Percentiles rank a stretch among this genome's conserved stretches.
Evolutionary conservation across 768 basidiomycete species (phyloP).

Genomic region (Coprinopsis strossmayeri): DNA sequence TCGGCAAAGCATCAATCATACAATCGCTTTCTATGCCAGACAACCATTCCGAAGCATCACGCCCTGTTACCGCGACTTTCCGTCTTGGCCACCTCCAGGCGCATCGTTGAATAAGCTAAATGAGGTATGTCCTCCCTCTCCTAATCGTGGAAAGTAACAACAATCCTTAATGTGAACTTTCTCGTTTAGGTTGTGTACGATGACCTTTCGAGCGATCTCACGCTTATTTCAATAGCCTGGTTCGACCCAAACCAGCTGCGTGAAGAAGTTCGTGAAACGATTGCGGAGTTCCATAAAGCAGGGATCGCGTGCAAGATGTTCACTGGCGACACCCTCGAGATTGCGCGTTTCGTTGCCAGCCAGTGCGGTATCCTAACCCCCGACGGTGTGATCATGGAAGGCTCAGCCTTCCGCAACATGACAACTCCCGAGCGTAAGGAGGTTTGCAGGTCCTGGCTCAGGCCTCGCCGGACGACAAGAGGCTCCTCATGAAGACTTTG

Average conservation of each 20-base stretch:
- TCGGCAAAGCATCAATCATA: slow-evolving; percentile 79
- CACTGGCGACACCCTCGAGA: slow-evolving; percentile 95
- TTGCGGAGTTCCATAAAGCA: slow-evolving; percentile 78
- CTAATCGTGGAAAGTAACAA: too few relatives aligned
- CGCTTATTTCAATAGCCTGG: slow-evolving; percentile 83
- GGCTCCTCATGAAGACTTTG: slow-evolving; percentile 82
- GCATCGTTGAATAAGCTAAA: slow-evolving; percentile 32
- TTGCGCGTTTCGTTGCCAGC: slow-evolving; percentile 89
- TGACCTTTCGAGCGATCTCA: slow-evolving; percentile 66
- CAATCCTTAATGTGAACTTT: slow-evolving; percentile 12
- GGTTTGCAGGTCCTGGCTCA: slow-evolving; percentile 92
- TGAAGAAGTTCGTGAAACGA: slow-evolving; percentile 82
- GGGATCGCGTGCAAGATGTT: slow-evolving; percentile 98
- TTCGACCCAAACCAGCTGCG: slow-evolving; percentile 98
- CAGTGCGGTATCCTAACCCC: slow-evolving; percentile 95
- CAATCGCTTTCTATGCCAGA: slow-evolving; percentile 97
- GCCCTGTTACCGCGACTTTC: slow-evolving; percentile 85
- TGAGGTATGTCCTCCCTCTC: slow-evolving; percentile 42
- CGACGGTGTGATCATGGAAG: slow-evolving; percentile 97
- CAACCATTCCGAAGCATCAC: slow-evolving; percentile 94
- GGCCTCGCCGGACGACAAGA: slow-evolving; percentile 97
- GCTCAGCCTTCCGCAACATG: slow-evolving; percentile 85
- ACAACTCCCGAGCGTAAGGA: slow-evolving; percentile 64
- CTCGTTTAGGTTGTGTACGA: slow-evolving; percentile 56
- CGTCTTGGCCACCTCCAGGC: slow-evolving; percentile 73